Conservation (phyloP, 2,329 filamentous ascomycete species). For the Aschersonia sp. region DNA sequence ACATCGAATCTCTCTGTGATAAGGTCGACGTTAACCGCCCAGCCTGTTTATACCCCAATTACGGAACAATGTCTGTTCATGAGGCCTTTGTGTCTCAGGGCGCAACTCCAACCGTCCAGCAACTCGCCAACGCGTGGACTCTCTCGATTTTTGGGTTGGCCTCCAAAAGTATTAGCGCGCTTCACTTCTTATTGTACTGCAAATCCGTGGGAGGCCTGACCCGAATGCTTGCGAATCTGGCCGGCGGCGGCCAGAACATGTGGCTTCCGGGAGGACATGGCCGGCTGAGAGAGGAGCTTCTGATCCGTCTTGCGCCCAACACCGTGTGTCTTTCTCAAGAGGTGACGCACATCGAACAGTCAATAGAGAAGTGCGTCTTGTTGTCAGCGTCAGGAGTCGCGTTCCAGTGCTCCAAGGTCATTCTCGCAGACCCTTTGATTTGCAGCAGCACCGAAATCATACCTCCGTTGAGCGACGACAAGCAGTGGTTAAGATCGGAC, state of each 20-base stretch:
- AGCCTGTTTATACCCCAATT: constrained; percentile 5
- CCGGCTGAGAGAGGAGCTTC: constrained; percentile 5
- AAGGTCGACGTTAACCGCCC: constrained; percentile 8
- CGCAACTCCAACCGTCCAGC: constrained; percentile 5
- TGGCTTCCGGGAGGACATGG: constrained; percentile 1
- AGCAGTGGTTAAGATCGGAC: constrained; percentile 6
- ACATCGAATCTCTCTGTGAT: constrained; percentile 8
- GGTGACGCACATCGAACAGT: constrained; percentile 8
- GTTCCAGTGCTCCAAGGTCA: constrained; percentile 7
- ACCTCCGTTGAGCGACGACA: constrained; percentile 7
- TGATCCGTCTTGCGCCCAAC: constrained; percentile 4
- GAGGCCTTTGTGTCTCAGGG: constrained; percentile 10
- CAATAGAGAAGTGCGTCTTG: constrained; percentile 5
- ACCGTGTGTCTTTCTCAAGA: constrained; percentile 6
- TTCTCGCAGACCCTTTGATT: constrained; percentile 6
- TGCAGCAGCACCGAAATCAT: constrained; percentile 6
- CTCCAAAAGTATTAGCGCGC: constrained; percentile 7
- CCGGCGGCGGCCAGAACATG: constrained; percentile 2
- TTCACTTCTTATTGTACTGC: constrained; percentile 10
- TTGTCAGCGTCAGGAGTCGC: constrained; percentile 6
- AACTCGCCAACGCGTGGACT: constrained; percentile 10
- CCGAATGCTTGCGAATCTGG: constrained; percentile 4
- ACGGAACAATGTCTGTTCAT: constrained; percentile 7
- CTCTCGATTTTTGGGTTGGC: constrained; percentile 11
- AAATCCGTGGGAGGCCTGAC: constrained; percentile 10